Conservation (phyloP, 306 rosid species). For the Prunus davidiana region DNA sequence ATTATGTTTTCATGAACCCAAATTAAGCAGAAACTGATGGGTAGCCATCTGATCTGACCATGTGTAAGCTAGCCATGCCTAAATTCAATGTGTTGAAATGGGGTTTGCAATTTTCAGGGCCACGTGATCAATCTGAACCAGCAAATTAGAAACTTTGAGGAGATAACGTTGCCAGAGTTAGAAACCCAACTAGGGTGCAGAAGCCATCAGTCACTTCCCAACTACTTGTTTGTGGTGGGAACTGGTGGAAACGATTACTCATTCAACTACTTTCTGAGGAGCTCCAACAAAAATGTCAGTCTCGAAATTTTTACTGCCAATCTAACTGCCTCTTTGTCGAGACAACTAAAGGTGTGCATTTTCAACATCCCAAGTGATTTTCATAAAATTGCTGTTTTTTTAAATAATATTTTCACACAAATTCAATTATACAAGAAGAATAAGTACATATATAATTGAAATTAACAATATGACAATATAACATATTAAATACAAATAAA, state of each 20-base stretch:
- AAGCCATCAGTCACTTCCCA: background rate
- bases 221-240: slow-evolving; percentile 47
- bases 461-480: too few species aligned
- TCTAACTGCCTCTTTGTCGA: slow-evolving; percentile 33
- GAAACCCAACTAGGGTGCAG: slow-evolving; percentile 2
- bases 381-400: background rate
- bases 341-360: background rate
- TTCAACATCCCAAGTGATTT: background rate
- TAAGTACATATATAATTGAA: too few species aligned
- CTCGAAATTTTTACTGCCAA: slow-evolving; percentile 32
- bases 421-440: too few species aligned
- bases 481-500: too few species aligned
- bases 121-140: slow-evolving; percentile 31
- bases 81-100: background rate
- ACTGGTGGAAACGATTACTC: slow-evolving; percentile 49
- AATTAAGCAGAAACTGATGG: too few species aligned
- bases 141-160: slow-evolving; percentile 43
- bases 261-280: slow-evolving; percentile 37
- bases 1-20: too few species aligned
- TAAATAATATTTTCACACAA: too few species aligned
- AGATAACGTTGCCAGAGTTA: slow-evolving; percentile 39
- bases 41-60: too few species aligned
- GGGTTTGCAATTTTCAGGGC: slow-evolving; percentile 21
- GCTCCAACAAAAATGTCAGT: slow-evolving; percentile 15
- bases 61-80: too few species aligned